phyloP scores from a whole-genome alignment of 768 basidiomycete genomes.

The Gautieria morchelliformis region DNA sequence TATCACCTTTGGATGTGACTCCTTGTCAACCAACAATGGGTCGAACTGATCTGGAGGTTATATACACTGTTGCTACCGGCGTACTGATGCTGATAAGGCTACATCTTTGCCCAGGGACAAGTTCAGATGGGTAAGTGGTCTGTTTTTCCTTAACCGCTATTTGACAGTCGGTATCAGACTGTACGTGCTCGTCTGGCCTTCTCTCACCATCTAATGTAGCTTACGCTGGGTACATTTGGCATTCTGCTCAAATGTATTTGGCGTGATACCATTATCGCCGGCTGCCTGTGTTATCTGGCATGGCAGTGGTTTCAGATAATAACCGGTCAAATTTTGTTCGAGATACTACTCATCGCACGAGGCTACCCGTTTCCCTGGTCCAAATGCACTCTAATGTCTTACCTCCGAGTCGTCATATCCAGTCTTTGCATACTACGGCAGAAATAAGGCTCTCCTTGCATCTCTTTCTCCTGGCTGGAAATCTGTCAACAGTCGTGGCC shows the following conservation, averaged over 20 bases:
- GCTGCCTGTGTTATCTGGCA: background rate
- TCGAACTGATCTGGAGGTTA: constrained; percentile 1
- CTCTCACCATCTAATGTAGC: background rate
- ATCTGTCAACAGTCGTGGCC: background rate
- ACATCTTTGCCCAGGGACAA: background rate
- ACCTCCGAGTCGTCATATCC: background rate
- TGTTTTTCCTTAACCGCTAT: background rate
- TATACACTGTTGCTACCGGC: background rate
- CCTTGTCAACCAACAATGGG: background rate
- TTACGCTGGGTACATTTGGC: background rate
- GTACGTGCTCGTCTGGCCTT: background rate
- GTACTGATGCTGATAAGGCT: background rate
- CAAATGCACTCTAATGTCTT: background rate
- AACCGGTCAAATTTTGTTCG: background rate
- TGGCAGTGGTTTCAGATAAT: background rate
- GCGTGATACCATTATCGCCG: background rate
- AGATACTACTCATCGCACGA: background rate
- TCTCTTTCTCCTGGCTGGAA: background rate
- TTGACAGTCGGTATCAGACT: background rate
- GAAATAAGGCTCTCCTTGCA: background rate
- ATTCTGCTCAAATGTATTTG: background rate
- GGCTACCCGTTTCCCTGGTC: background rate
- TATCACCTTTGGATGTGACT: no score
- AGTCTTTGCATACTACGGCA: background rate
- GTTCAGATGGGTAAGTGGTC: background rate